Conservation (phyloP, 805 yeast species). For the Priceomyces castillae region DNA sequence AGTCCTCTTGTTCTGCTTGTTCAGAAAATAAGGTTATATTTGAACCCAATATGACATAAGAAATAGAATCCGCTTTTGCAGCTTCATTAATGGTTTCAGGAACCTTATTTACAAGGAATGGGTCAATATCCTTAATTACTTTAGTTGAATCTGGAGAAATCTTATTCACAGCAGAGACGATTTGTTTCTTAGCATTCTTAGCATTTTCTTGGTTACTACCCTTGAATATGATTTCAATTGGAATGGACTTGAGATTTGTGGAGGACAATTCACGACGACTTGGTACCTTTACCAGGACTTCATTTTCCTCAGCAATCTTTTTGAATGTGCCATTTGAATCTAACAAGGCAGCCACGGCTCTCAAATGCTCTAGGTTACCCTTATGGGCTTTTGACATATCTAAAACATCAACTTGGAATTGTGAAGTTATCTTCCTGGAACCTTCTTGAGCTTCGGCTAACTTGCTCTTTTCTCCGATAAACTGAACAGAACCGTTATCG, state of each 20-base stretch:
- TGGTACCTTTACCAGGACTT: slow-evolving; percentile 40
- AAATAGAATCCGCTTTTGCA: slow-evolving; percentile 47
- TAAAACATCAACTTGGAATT: slow-evolving; percentile 60
- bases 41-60: slow-evolving; percentile 57
- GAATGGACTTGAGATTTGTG: slow-evolving; percentile 41
- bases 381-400: slow-evolving; percentile 91
- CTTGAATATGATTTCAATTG: slow-evolving; percentile 60
- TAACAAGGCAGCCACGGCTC: slow-evolving; percentile 67
- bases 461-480: slow-evolving; percentile 58
- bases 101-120: slow-evolving; percentile 52
- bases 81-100: slow-evolving; percentile 37
- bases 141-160: slow-evolving; percentile 65
- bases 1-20: slow-evolving; percentile 41
- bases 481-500: slow-evolving; percentile 50
- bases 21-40: slow-evolving; percentile 56
- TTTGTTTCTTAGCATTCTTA: slow-evolving; percentile 63
- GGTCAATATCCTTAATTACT: slow-evolving; percentile 61
- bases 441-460: slow-evolving; percentile 59
- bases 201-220: slow-evolving; percentile 44
- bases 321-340: slow-evolving; percentile 47
- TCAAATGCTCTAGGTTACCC: slow-evolving; percentile 73
- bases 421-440: slow-evolving; percentile 60
- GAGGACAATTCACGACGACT: slow-evolving; percentile 37
- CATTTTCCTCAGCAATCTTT: slow-evolving; percentile 35
- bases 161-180: slow-evolving; percentile 71